Percentiles rank a stretch among this genome's conserved stretches.
These are phyloP conservation scores for Mycena galopus DNA, from an alignment of 768 basidiomycete genomes.

Conservation along the genomic window DNA sequence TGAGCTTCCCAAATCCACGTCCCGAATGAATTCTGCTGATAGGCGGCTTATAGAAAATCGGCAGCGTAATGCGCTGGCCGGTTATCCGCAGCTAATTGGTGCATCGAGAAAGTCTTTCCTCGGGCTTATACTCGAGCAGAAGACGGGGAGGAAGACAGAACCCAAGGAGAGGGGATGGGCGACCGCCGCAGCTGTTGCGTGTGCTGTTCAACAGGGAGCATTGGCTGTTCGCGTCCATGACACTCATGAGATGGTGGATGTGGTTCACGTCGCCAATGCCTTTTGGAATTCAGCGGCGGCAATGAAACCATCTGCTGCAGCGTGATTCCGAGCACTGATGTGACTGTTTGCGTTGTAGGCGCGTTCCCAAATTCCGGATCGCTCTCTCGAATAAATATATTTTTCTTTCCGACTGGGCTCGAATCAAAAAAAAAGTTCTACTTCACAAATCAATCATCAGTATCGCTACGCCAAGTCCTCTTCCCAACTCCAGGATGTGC, in stretches of 20 bases:
- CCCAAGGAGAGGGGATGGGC: slow-evolving; percentile 82
- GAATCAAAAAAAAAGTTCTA: too few species aligned
- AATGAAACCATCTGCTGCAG: background rate
- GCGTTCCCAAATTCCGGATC: too few species aligned
- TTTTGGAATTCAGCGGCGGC: slow-evolving; percentile 58
- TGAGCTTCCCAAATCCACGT: slow-evolving; percentile 31
- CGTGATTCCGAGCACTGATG: background rate
- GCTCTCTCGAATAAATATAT: too few species aligned
- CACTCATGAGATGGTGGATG: slow-evolving; percentile 78
- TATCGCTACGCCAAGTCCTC: too few species aligned
- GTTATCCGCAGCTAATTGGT: slow-evolving; percentile 81
- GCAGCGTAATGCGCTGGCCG: slow-evolving; percentile 62
- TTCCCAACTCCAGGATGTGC: too few species aligned
- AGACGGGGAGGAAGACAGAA: slow-evolving; percentile 64
- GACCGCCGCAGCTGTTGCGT: slow-evolving; percentile 82
- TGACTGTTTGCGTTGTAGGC: background rate
- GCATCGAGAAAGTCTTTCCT: slow-evolving; percentile 89
- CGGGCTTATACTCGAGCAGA: slow-evolving; percentile 69
- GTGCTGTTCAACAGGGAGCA: slow-evolving; percentile 80
- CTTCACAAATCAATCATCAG: too few species aligned
- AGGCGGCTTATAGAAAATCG: slow-evolving; percentile 24
- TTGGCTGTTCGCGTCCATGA: slow-evolving; percentile 88
- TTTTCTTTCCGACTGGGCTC: too few species aligned
- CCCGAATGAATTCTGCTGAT: background rate
- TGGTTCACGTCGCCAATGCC: slow-evolving; percentile 73